Conservation (phyloP, 768 basidiomycete species). For the Phlegmacium glaucopus region DNA sequence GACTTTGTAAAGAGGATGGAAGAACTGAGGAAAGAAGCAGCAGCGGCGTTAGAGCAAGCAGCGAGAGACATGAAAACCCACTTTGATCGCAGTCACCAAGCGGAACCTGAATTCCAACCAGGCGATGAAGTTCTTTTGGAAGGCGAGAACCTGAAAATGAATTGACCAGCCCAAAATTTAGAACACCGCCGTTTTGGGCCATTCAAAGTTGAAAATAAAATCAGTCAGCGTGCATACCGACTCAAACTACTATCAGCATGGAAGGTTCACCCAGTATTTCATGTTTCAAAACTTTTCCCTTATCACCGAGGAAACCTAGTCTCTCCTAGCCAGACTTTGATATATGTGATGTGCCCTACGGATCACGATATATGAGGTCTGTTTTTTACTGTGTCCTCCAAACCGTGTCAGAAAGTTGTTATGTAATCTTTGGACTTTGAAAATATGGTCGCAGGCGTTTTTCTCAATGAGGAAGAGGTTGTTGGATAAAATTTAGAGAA, state of each 20-base stretch:
- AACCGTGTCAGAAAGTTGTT: too few relatives aligned
- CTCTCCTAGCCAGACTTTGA: too few relatives aligned
- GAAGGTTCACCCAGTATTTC: constrained; percentile 4
- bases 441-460: too few relatives aligned
- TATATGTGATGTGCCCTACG: too few relatives aligned
- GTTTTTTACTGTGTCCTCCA: too few relatives aligned
- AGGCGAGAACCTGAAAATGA: constrained; percentile 1
- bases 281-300: constrained; percentile 1
- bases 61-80: constrained; percentile 4
- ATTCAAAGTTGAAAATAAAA: constrained; percentile 5
- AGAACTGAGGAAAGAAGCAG: constrained; percentile 1
- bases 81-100: neutral
- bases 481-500: too few relatives aligned
- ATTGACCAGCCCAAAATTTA: neutral
- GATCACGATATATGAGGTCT: too few relatives aligned
- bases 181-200: constrained; percentile 4
- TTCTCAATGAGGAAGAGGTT: too few relatives aligned
- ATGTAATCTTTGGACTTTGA: too few relatives aligned
- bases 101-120: neutral
- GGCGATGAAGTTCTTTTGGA: constrained; percentile 5
- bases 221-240: constrained; percentile 3
- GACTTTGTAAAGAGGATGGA: constrained; percentile 5
- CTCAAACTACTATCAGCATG: constrained; percentile 1
- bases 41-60: constrained; percentile 2
- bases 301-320: neutral